These are phyloP conservation scores for Sporothrix luriei DNA, from an alignment of 2,329 filamentous ascomycete genomes.

Conservation along the genomic window DNA sequence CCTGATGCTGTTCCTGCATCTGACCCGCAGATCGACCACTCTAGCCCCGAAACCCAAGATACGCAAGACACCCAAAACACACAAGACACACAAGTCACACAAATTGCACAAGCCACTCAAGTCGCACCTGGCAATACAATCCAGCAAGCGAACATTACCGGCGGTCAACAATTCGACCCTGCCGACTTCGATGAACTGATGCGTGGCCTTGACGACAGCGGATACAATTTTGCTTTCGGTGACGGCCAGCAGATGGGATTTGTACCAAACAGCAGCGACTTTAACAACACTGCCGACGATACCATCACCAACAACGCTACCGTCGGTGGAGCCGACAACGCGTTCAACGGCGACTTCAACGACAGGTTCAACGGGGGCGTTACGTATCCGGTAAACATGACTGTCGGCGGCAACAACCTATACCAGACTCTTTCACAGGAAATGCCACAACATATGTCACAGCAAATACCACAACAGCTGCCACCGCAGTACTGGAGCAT, in stretches of 20 bases:
- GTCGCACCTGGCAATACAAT: background rate
- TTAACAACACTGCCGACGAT: background rate
- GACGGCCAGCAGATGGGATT: constrained; percentile 5
- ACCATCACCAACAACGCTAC: background rate
- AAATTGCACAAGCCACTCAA: background rate
- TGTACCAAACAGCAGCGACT: constrained; percentile 11
- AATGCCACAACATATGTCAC: background rate
- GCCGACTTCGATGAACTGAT: constrained; percentile 26
- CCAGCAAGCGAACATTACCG: background rate
- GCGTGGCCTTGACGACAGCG: constrained; percentile 26
- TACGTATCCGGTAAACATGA: background rate
- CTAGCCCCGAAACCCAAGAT: constrained; percentile 17
- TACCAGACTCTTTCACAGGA: constrained; percentile 15
- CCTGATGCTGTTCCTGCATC: constrained; percentile 20
- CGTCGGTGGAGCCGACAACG: background rate
- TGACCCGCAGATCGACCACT: constrained; percentile 24
- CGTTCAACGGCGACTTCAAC: constrained; percentile 7
- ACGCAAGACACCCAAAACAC: background rate
- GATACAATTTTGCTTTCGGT: constrained; percentile 25
- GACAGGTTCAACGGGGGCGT: constrained; percentile 2
- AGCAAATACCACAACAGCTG: constrained; percentile 13
- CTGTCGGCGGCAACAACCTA: background rate
- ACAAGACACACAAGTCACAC: background rate
- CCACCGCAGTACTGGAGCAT: constrained; percentile 19
- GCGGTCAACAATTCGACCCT: background rate